Conservation (phyloP, 108 stramenopile species). For the Aurantiochytrium sp. region DNA sequence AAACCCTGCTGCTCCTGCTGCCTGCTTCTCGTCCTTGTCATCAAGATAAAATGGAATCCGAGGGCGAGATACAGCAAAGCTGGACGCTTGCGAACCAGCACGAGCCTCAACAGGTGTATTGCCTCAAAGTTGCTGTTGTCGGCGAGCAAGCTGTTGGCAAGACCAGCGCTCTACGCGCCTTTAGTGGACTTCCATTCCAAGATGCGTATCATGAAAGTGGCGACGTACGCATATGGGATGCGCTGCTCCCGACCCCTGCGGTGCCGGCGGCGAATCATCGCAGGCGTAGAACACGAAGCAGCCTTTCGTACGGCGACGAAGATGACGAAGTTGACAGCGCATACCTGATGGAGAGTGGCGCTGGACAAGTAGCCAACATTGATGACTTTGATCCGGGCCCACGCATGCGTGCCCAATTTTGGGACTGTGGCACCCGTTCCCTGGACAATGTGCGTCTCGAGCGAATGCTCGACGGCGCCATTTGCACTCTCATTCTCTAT, state of each 20-base stretch:
- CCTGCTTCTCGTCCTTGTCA: no score
- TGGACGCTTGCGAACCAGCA: no score
- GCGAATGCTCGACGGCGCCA: background rate
- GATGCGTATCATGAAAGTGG: background rate
- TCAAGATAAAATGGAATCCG: no score
- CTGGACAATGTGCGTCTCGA: background rate
- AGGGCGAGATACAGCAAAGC: no score
- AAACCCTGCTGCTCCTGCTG: no score
- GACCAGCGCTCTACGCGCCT: background rate
- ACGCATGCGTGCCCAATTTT: background rate
- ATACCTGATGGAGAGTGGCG: background rate
- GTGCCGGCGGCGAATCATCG: background rate
- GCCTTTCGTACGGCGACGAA: background rate
- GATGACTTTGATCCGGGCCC: background rate
- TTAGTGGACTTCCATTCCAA: background rate
- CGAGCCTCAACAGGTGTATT: background rate
- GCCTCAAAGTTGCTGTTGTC: background rate
- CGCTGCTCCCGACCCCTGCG: background rate
- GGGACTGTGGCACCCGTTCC: background rate
- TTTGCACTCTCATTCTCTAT: background rate
- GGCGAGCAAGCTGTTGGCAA: conserved; percentile 14
- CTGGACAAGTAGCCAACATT: background rate
- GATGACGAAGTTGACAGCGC: background rate
- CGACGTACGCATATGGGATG: background rate
- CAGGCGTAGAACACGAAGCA: background rate